These are phyloP conservation scores for Pichia membranifaciens DNA, from an alignment of 805 yeast species.

Conservation along the genomic window DNA sequence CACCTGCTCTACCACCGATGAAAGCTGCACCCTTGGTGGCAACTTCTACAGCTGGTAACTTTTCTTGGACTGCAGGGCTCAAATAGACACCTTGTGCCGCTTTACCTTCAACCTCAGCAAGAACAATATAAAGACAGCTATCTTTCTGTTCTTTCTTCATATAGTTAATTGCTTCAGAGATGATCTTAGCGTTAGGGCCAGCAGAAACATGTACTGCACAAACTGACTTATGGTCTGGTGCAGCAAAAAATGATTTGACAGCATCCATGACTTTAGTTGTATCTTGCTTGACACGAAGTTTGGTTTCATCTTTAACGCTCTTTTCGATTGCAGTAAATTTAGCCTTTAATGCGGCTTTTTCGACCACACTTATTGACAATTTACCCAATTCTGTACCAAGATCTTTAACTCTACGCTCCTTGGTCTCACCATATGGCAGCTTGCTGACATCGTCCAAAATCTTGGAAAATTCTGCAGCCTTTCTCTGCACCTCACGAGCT, in stretches of 20 bases:
- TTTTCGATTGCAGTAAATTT: conserved; percentile 78
- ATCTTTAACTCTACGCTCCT: conserved; percentile 80
- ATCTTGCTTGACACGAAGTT: conserved; percentile 84
- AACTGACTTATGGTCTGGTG: conserved; percentile 45
- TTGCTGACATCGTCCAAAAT: conserved; percentile 54
- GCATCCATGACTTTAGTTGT: conserved; percentile 72
- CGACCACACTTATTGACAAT: conserved; percentile 72
- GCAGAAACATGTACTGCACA: conserved; percentile 66
- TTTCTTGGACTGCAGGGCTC: conserved; percentile 59
- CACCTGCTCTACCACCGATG: conserved; percentile 98
- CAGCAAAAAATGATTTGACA: conserved; percentile 64
- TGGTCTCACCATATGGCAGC: conserved; percentile 65
- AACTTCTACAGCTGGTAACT: conserved; percentile 67
- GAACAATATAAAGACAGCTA: conserved; percentile 72
- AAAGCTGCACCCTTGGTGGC: conserved; percentile 62
- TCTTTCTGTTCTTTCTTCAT: conserved; percentile 71
- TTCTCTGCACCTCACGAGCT: conserved; percentile 84
- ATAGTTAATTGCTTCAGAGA: conserved; percentile 84
- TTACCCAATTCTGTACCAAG: conserved; percentile 79
- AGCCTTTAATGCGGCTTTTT: conserved; percentile 69
- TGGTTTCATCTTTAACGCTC: conserved; percentile 79
- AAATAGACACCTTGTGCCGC: conserved; percentile 96
- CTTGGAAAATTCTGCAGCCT: conserved; percentile 66
- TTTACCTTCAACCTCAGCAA: conserved; percentile 53
- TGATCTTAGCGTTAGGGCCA: conserved; percentile 84